Evolutionary conservation across 2,329 filamentous ascomycete species (phyloP), one percentile per base, ranked within the genome.

Genomic region (Blastomyces gilchristii): DNA sequence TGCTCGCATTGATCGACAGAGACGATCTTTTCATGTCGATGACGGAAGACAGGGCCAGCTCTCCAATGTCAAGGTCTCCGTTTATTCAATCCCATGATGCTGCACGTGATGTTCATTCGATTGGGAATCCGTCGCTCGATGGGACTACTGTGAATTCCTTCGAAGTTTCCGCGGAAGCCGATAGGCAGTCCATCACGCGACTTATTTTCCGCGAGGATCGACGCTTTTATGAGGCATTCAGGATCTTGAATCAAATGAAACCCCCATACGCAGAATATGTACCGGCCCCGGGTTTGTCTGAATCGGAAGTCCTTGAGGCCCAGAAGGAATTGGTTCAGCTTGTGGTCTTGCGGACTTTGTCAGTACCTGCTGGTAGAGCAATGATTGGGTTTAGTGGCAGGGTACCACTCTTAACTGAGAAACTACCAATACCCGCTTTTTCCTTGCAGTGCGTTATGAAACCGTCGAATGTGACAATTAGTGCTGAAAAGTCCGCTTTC

Each of bases 141-240:
- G 74, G 75, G 16, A 80, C 81, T 66, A 68, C 73, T 9, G 75
- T 79, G 54, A 82, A 84, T 54, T 82, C 85, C 0, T 85, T 88
- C 62, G 88, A 94, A 67, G 90, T 90, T 57, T 87, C 88, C 6
- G 88, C 91, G 62, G 92, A 94, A 72, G 88, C 87, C 41, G 90
- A 96, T 71, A 85, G 91, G 37, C 87, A 93, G 73, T 83, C 87
- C 11, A 86, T 97, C 8, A 95, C 94, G 39, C 86, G 87, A 60
- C 81, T 94, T 9, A 87, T 99, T 37, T 99, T 97, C 81, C 87
- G 87, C 64, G 91, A 97, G 67, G 94, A 99, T 71, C 86, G 91
- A 64, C 87, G 94, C 45, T 87, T 96, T 62, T 87, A 91, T 65
- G 94, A 99, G 77, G 94, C 91, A 0, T 86, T 87, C 62, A 85